A percentile compares a stretch with the other conserved stretches of the same genome.
phyloP scores from a whole-genome alignment of 2,329 filamentous ascomycete genomes.

The Penicillium hesseltinei region DNA sequence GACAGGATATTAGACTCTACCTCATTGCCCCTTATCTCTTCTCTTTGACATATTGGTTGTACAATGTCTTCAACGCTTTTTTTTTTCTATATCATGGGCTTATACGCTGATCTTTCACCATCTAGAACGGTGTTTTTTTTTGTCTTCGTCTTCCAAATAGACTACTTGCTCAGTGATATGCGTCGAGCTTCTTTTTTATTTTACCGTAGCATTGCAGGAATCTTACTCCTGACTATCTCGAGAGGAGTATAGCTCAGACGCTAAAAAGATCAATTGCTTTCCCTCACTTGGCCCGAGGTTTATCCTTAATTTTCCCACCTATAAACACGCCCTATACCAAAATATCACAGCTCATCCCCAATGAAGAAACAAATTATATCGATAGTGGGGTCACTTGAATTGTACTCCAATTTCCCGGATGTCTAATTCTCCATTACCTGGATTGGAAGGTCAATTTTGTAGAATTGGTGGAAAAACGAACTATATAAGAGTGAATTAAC shows the following conservation, averaged over 20 bases:
- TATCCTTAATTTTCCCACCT: slow-evolving; percentile 18
- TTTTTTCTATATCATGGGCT: neutral
- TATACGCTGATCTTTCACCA: neutral
- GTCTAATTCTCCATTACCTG: neutral
- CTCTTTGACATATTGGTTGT: neutral
- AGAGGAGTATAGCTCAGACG: neutral
- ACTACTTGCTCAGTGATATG: neutral
- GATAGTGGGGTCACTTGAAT: neutral
- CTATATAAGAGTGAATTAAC: neutral
- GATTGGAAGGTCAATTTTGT: neutral
- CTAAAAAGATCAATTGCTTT: neutral
- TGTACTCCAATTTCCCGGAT: neutral
- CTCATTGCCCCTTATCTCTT: neutral
- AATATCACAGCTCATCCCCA: neutral
- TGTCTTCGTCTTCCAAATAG: neutral
- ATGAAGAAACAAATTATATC: neutral
- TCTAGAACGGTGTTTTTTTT: neutral
- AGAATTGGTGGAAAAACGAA: neutral
- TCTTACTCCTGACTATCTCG: neutral
- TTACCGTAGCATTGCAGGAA: neutral
- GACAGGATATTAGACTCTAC: neutral
- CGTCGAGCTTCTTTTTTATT: neutral
- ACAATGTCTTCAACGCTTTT: neutral
- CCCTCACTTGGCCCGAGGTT: neutral
- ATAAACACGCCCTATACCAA: slow-evolving; percentile 1